phyloP scores from a whole-genome alignment of 768 basidiomycete species.

The Suillus spraguei region DNA sequence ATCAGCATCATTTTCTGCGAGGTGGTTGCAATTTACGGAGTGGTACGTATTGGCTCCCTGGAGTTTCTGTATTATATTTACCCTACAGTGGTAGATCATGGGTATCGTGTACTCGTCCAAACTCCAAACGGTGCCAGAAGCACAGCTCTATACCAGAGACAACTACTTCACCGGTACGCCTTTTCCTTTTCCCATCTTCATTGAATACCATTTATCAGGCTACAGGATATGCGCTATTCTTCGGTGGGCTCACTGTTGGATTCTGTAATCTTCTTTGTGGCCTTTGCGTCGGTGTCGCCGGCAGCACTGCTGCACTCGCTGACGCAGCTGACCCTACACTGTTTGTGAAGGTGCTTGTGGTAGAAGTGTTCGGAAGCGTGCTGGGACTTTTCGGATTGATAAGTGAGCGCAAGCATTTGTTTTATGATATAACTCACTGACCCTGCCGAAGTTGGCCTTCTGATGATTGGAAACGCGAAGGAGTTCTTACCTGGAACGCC shows the following conservation, averaged over 20 bases:
- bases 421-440: conserved; percentile 9
- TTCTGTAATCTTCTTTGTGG: conserved; percentile 95
- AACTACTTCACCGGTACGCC: conserved; percentile 90
- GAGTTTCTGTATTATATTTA: neutral
- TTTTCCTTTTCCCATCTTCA: neutral
- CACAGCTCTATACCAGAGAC: conserved; percentile 74
- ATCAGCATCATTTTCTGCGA: conserved; percentile 97
- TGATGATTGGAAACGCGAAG: conserved; percentile 71
- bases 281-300: conserved; percentile 91
- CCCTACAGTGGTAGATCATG: conserved; percentile 63
- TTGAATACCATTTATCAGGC: neutral
- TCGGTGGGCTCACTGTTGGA: conserved; percentile 95
- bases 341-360: conserved; percentile 96
- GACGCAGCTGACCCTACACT: conserved; percentile 94
- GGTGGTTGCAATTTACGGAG: conserved; percentile 98
- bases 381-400: conserved; percentile 93
- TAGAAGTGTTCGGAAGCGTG: conserved; percentile 93
- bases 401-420: conserved; percentile 50
- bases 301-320: conserved; percentile 91
- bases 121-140: conserved; percentile 59
- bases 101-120: conserved; percentile 95
- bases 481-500: conserved; percentile 52
- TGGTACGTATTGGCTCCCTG: conserved; percentile 51
- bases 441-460: conserved; percentile 65
- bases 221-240: conserved; percentile 90